Base-by-base conservation (phyloP, 306 rosid species). In the Trifolium fragiferum region DNA sequence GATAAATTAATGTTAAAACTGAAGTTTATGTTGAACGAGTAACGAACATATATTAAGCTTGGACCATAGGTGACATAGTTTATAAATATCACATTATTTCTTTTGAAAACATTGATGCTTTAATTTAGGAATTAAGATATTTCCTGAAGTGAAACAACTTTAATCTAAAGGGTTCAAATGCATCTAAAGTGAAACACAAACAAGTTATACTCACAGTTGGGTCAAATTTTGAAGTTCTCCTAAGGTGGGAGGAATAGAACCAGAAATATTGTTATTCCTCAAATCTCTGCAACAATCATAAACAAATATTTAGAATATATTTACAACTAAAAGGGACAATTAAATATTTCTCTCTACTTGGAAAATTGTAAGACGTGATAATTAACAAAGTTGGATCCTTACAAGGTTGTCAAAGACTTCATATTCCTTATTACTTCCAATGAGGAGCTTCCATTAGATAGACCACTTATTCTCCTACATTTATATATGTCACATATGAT, bases 391-490 rank as follows among this genome's bases (percentile, higher is more conserved):
- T 7, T 59, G 68, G 4, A 65, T 20, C n/a, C 96, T 78, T 83
- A 93, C 96, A 93, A 79, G 65, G 15, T 3, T 60, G 33, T 78
- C 50, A 93, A 72, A 68, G 96, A 90, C 82, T 88, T 85, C 93
- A 93, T 73, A 62, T 87, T 78, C 82, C 66, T 76, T 46, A 93
- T 38, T 75, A 91, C 84, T 74, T 78, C 86, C 68, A 93, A 80
- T 32, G 98, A 82, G 80, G 97, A 82, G 87, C 86, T 89, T 60
- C 85, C 90, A 76, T 93, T 90, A 21, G 90, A 79, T 68, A 93
- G 23, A 50, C 78, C 89, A 50, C 92, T 80, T 68, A 93, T 83
- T 65, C 76, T 70, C 90, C 97, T 93, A 70, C 78, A 76, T 51
- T 30, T 21, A 61, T 53, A 53, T 21, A 11, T 46, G 38, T 58